phyloP scores from a whole-genome alignment of 179 eudicot species.

The Drosera spatulata region DNA sequence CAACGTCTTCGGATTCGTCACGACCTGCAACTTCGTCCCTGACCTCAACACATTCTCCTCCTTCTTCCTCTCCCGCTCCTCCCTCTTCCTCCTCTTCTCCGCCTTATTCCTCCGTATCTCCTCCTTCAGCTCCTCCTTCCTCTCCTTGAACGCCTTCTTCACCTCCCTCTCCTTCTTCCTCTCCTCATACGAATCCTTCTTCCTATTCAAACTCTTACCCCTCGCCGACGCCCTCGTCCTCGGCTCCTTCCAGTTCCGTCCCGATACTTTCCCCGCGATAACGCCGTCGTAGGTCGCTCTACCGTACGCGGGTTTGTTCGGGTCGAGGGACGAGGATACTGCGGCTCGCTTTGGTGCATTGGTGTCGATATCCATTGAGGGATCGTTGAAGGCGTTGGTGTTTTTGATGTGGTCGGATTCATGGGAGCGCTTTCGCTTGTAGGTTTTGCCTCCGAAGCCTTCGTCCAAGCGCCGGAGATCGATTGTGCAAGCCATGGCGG shows the following conservation, averaged over 20 bases:
- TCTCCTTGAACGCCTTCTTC: no score
- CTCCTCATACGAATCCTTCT: no score
- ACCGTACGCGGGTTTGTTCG: slow-evolving; percentile 58
- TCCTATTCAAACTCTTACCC: slow-evolving; percentile 3
- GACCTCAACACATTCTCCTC: no score
- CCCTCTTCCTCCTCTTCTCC: no score
- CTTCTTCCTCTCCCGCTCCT: no score
- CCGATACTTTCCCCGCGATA: slow-evolving; percentile 83
- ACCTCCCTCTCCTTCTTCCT: no score
- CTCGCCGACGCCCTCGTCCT: slow-evolving; percentile 54
- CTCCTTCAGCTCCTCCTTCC: no score
- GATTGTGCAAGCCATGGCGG: slow-evolving; percentile 71
- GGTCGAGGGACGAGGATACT: slow-evolving; percentile 37
- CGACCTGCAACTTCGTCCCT: no score
- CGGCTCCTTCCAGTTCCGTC: slow-evolving; percentile 75
- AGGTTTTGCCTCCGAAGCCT: slow-evolving; percentile 92
- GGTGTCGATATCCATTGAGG: slow-evolving; percentile 57
- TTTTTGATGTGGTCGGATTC: slow-evolving; percentile 19
- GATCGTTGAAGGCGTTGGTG: not conserved
- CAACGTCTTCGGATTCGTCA: no score
- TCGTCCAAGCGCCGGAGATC: slow-evolving; percentile 80
- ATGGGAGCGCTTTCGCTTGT: slow-evolving; percentile 69
- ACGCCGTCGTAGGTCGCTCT: slow-evolving; percentile 84
- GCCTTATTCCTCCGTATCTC: no score
- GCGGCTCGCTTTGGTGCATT: slow-evolving; percentile 71